Base-by-base conservation (phyloP, 192 early-diverging fungal species). In the Coemansia sp. region DNA sequence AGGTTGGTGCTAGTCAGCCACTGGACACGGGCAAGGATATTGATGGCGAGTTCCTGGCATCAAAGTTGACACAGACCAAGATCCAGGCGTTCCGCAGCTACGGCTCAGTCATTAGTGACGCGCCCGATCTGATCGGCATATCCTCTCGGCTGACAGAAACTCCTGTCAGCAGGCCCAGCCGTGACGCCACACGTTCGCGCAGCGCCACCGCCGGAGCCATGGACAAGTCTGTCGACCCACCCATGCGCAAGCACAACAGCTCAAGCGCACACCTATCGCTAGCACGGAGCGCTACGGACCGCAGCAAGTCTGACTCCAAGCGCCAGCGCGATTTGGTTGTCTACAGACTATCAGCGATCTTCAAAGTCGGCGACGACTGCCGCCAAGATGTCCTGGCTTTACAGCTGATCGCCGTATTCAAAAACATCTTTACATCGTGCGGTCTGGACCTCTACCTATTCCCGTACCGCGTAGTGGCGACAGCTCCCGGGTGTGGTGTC, bases 321-420 rank as follows among this genome's bases (percentile, higher is more conserved):
- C 7, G 33, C 9, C 42, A 46, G 22, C 34, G 60, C n/a, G 47
- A 63, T 47, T 46, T 74, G 6, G 60, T 79, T 1, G 66, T 77
- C 36, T 86, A 90, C 3, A 90, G 93, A 83, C 91, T 95, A 74
- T 92, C 93, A 5, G 92, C 95, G 1, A 99, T 99, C 67, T 99
- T 99, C 88, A 99, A 99, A 88, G 97, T 99, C 51, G 98, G 98
- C 66, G 98, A 99, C 70, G 97, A 99, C 84, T 99, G 98, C 84
- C 90, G 98, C 34, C 98, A 99, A 82, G 98, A 99, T 77, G 93
- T 99, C 20, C 87, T 99, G 70, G 97, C 98, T 3, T 79, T 99
- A 59, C 98, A 99, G 85, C 86, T 99, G 71, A 98, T 99, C 85
- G 93, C 93, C 1, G 91, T 97, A 40, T 99, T 98, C 86, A 98